phyloP scores from a whole-genome alignment of 2,329 filamentous ascomycete genomes.

The Apiospora sp. region DNA sequence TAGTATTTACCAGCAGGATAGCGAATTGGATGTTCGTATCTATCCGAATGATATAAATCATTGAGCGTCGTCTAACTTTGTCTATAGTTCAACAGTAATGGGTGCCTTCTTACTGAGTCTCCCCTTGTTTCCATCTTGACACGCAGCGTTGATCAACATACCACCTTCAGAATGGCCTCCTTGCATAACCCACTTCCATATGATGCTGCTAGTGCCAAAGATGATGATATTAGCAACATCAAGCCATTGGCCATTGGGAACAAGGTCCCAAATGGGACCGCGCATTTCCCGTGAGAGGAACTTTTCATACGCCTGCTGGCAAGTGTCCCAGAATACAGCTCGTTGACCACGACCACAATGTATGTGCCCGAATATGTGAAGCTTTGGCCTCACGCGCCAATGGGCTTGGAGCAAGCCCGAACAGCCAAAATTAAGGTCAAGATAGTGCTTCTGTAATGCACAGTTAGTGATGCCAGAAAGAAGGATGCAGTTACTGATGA shows the following conservation, averaged over 20 bases:
- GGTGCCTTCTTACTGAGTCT: constrained; percentile 50
- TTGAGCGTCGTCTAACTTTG: neutral
- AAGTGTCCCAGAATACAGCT: constrained; percentile 76
- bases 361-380: constrained; percentile 88
- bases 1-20: neutral
- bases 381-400: constrained; percentile 74
- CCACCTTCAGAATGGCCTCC: constrained; percentile 59
- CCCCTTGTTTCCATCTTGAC: constrained; percentile 62
- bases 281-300: constrained; percentile 56
- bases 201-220: constrained; percentile 55
- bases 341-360: constrained; percentile 79
- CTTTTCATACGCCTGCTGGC: constrained; percentile 76
- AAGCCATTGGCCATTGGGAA: constrained; percentile 56
- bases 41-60: neutral
- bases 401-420: constrained; percentile 74
- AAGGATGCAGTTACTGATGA: neutral
- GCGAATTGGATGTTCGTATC: neutral
- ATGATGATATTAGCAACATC: constrained; percentile 54
- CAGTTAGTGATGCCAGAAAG: neutral
- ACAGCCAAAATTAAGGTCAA: constrained; percentile 75
- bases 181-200: constrained; percentile 66
- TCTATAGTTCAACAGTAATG: constrained; percentile 34
- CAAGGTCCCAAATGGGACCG: constrained; percentile 54
- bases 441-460: constrained; percentile 66
- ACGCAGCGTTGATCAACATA: constrained; percentile 64